A percentile compares a stretch with the other conserved stretches of the same genome.
Conservation (phyloP, 192 early-diverging fungal genomes). For the Umbelopsis isabellina region DNA sequence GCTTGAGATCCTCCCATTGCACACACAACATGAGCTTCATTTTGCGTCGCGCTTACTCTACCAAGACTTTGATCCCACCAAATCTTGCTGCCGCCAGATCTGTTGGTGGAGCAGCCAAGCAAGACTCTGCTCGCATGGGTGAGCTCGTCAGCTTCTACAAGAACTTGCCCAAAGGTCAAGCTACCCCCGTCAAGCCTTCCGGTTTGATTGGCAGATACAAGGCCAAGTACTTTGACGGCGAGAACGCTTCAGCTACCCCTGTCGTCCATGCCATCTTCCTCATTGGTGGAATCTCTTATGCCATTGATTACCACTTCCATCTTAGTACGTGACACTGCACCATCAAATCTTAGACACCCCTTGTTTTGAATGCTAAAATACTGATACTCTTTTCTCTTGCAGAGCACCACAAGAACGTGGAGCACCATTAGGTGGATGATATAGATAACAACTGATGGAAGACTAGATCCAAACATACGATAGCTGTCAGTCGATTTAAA, state of each 20-base stretch:
- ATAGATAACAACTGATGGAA: constrained; percentile 15
- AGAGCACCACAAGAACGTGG: constrained; percentile 83
- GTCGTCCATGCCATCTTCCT: constrained; percentile 66
- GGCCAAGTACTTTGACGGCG: constrained; percentile 72
- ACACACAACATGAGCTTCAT: constrained; percentile 36
- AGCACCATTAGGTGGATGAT: constrained; percentile 67
- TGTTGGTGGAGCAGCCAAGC: constrained; percentile 57
- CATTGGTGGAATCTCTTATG: constrained; percentile 58
- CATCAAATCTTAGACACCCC: background rate
- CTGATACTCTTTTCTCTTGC: constrained; percentile 11
- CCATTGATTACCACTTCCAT: constrained; percentile 63
- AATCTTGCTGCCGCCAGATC: constrained; percentile 71
- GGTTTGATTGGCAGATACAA: constrained; percentile 67
- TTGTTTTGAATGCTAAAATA: background rate
- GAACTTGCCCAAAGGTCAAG: constrained; percentile 72
- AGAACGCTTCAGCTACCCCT: constrained; percentile 71
- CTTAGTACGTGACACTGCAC: background rate
- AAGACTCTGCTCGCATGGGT: constrained; percentile 54
- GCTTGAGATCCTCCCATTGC: background rate
- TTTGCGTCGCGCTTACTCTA: constrained; percentile 48
- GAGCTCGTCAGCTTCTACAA: constrained; percentile 76
- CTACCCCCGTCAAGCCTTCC: constrained; percentile 51
- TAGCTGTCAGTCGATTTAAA: background rate
- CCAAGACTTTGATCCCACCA: constrained; percentile 69
- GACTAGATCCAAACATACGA: constrained; percentile 4